Percentiles rank a stretch among this genome's conserved stretches.
Evolutionary conservation across 306 rosid genomes (phyloP).

Genomic region (Pachyrhizus erosus): DNA sequence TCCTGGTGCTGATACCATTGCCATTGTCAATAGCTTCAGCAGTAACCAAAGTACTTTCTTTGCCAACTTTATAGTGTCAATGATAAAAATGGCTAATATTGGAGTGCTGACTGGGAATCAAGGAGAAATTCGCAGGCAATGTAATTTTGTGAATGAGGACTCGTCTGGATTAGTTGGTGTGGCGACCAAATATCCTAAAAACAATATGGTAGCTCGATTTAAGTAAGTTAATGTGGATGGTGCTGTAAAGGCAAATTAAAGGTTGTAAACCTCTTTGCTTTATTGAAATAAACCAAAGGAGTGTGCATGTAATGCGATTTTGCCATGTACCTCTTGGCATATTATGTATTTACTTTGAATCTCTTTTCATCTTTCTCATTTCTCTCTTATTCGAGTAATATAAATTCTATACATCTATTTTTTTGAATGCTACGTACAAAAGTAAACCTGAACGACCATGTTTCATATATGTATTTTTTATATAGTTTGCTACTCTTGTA

Average conservation of each 20-base stretch:
- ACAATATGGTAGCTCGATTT: neutral
- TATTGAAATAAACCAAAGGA: neutral
- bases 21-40: constrained; percentile 27
- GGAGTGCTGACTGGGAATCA: neutral
- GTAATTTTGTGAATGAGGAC: constrained; percentile 39
- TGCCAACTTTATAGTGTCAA: neutral
- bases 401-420: too few relatives aligned
- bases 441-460: too few relatives aligned
- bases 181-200: neutral
- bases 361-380: too few relatives aligned
- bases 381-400: too few relatives aligned
- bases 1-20: constrained; percentile 34
- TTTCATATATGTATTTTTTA: too few relatives aligned
- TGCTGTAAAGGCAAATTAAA: too few relatives aligned
- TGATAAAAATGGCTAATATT: constrained; percentile 48
- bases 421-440: too few relatives aligned
- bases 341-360: too few relatives aligned
- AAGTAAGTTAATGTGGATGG: neutral
- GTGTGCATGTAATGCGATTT: neutral
- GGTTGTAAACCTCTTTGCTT: neutral
- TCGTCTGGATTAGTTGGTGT: neutral
- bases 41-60: constrained; percentile 14
- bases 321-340: neutral
- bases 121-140: constrained; percentile 44
- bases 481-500: too few relatives aligned